Evolutionary conservation across 306 rosid genomes (phyloP), one percentile per base, ranked within the genome.

Genomic region (Mimosa pudica): DNA sequence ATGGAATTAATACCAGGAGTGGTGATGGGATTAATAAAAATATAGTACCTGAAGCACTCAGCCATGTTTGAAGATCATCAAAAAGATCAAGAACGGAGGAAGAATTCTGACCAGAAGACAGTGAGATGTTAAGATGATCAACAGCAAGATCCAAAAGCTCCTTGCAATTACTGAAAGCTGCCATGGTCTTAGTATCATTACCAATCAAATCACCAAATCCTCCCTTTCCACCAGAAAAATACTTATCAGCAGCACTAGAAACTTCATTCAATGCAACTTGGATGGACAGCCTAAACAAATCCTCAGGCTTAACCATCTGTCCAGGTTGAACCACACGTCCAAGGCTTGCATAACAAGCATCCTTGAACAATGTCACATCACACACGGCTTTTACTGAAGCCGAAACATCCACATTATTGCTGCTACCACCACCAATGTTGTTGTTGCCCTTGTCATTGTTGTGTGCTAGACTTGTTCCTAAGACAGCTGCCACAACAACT

Each of bases 31-130:
- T 52, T 52, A 52, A 52, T 18, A 52, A 16, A 13, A 52, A 18
- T 14, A 16, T 16, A 17, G 17, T 82, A 86, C 91, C 94, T 70
- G 97, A 91, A 47, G 94, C 84, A 79, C 92, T 92, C 52, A 92
- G 70, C 98, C 97, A 90, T 14, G 98, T 94, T 71, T 76, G 30
- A 16, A 92, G 89, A 82, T 92, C 96, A 18, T 89, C 94, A 69
- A 84, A 55, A 35, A 75, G 87, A 1, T 87, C 77, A 74, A 74
- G n/a, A 48, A 92, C 35, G 0, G 97, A 87, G 76, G 97, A 87
- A 79, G 30, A 82, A 1, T 62, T 67, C 44, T 63, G 73, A 12
- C 72, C 77, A 0, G 79, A 74, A 1, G 82, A 77, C 77, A 92
- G 20, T 1, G 96, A 77, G 30, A 11, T 66, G 36, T 88, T 86